These are phyloP conservation scores for Isatis lusitanica DNA, from an alignment of 441 rosid genomes.

Conservation along the genomic window DNA sequence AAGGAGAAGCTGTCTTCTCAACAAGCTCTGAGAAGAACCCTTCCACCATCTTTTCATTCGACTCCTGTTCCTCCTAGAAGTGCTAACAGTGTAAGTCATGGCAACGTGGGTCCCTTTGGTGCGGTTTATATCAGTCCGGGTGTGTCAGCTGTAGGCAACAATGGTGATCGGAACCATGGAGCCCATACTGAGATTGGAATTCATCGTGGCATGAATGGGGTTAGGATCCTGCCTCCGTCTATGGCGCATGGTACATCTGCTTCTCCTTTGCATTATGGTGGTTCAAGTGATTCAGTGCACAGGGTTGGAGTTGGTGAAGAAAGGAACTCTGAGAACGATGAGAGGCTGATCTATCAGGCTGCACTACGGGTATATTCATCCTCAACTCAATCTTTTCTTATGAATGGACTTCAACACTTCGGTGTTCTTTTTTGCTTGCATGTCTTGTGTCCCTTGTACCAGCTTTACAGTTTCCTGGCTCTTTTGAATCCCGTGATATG, in stretches of 20 bases:
- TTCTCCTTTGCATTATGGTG: conserved; percentile 44
- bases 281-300: conserved; percentile 48
- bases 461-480: conserved; percentile 6
- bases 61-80: conserved; percentile 41
- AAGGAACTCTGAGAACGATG: conserved; percentile 55
- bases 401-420: conserved; percentile 9
- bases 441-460: not conserved
- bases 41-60: conserved; percentile 53
- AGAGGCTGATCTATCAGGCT: conserved; percentile 86
- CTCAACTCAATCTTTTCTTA: not conserved
- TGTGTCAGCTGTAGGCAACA: conserved; percentile 41
- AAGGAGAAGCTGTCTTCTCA: conserved; percentile 65
- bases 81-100: conserved; percentile 40
- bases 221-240: conserved; percentile 70
- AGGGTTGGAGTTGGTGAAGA: conserved; percentile 59
- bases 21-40: conserved; percentile 67
- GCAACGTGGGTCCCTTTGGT: conserved; percentile 32
- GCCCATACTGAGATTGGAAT: conserved; percentile 44
- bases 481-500: conserved; percentile 3
- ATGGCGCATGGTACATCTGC: conserved; percentile 52
- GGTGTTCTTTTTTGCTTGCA: conserved; percentile 8
- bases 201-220: conserved; percentile 55
- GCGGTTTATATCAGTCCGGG: conserved; percentile 45
- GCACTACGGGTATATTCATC: conserved; percentile 74
- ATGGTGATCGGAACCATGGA: conserved; percentile 47